These are phyloP conservation scores for Tubosaeta brunneosetosa DNA, from an alignment of 768 basidiomycete genomes.

Conservation along the genomic window DNA sequence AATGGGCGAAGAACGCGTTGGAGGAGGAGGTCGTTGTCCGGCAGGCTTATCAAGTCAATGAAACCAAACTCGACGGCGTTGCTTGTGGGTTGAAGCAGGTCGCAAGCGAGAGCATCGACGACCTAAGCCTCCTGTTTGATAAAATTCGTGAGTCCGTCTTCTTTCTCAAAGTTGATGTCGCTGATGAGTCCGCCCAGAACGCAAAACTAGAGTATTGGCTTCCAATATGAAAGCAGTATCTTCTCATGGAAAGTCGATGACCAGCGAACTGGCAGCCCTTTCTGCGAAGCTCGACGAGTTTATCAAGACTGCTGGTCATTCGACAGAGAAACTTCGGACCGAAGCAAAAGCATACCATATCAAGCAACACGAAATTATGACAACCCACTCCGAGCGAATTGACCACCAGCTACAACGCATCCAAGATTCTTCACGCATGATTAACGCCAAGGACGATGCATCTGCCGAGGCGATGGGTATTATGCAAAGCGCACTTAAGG, in stretches of 20 bases:
- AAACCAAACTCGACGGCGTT: constrained; percentile 63
- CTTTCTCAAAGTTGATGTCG: background rate
- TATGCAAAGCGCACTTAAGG: constrained; percentile 47
- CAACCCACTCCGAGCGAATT: constrained; percentile 48
- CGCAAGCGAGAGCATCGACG: constrained; percentile 62
- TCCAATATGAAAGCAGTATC: constrained; percentile 64
- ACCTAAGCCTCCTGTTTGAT: constrained; percentile 67
- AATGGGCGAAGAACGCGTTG: constrained; percentile 51
- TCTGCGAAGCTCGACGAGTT: constrained; percentile 59
- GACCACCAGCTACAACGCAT: constrained; percentile 55
- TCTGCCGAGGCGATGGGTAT: constrained; percentile 49
- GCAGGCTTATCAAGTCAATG: constrained; percentile 72
- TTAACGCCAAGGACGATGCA: constrained; percentile 52
- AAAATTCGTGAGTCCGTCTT: constrained; percentile 65
- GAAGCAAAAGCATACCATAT: constrained; percentile 55
- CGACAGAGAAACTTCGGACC: constrained; percentile 46
- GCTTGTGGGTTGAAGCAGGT: constrained; percentile 65
- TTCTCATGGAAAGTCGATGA: constrained; percentile 56
- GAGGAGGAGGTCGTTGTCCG: constrained; percentile 79
- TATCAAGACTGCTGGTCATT: constrained; percentile 50
- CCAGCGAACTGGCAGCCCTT: constrained; percentile 49
- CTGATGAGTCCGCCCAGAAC: constrained; percentile 45
- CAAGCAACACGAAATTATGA: constrained; percentile 52
- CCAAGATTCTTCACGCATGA: constrained; percentile 45
- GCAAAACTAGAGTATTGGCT: constrained; percentile 60